Base-by-base conservation (phyloP, 495 filamentous ascomycete genomes). In the Hypoxylon lenormandii region DNA sequence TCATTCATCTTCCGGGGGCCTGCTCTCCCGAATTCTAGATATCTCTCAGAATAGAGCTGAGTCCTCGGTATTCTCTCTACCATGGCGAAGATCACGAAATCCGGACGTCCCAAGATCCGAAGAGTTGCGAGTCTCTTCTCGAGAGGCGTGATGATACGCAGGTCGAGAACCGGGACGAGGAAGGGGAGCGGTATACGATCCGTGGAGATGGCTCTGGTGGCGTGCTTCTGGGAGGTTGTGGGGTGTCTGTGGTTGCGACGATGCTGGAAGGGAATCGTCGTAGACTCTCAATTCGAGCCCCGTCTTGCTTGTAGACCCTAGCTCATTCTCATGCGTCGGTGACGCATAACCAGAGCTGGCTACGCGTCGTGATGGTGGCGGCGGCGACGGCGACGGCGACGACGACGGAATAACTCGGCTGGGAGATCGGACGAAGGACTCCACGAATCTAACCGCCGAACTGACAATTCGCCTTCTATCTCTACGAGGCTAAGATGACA, bases 181-280 rank as follows among this genome's bases (percentile, higher is more conserved):
- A 21, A 69, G 49, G 15, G 84, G 82, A 4, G 77, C 82, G 13
- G 84, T 86, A 68, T 79, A 84, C 8, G 78, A 73, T 13, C 81
- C 79, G 12, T 75, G 72, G 49, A 83, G 70, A 19, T 79, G 81
- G 46, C 82, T 83, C 48, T 75, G 81, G 51, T 83, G 83, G 10
- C 81, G 78, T 21, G 82, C 73, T 71, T 84, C 83, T 2, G 84
- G 82, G 10, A 88, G 74, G 52, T 85, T 80, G 30, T 77, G 77
- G 6, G 86, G 85, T 7, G 86, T 88, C 59, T 84, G 84, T 15
- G 86, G 86, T 65, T 88, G 86, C 2, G 76, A 77, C 2, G 75
- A 76, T 21, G 83, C 77, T 7, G 85, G 79, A 46, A 85, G 60
- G 33, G 67, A 69, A 62, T 88, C 86, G 65, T 86, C 78, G 68